phyloP scores from a whole-genome alignment of 345 rosid genomes.

The Alliaria petiolata region DNA sequence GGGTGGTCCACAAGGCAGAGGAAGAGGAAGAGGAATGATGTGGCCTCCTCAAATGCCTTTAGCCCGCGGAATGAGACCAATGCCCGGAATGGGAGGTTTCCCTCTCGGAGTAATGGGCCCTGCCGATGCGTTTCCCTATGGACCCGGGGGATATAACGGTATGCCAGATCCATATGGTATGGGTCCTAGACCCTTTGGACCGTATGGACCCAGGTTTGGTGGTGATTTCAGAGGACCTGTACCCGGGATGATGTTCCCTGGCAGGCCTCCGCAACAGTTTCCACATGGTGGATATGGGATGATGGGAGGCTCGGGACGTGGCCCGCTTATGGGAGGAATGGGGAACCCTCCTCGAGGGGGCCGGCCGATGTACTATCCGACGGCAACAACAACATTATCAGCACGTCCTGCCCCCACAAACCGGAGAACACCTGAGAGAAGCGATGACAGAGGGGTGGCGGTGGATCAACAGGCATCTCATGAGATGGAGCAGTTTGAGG shows the following conservation, averaged over 20 bases:
- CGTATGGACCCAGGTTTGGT: constrained; percentile 86
- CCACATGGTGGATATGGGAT: constrained; percentile 84
- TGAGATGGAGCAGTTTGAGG: constrained; percentile 52
- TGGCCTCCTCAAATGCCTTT: constrained; percentile 93
- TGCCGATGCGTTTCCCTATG: constrained; percentile 75
- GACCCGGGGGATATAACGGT: constrained; percentile 71
- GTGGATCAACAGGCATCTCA: constrained; percentile 35
- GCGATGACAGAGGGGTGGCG: constrained; percentile 41
- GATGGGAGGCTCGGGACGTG: constrained; percentile 92
- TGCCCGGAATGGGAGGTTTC: constrained; percentile 82
- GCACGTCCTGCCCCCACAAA: constrained; percentile 50
- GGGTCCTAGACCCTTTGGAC: constrained; percentile 79
- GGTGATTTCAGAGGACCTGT: constrained; percentile 81
- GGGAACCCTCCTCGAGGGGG: constrained; percentile 58
- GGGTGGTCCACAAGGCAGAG: constrained; percentile 67
- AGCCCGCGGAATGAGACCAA: constrained; percentile 76
- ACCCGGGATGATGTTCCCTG: constrained; percentile 92
- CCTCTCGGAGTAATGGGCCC: constrained; percentile 82
- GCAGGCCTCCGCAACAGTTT: constrained; percentile 91
- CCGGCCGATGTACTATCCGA: constrained; percentile 55
- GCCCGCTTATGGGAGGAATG: constrained; percentile 81
- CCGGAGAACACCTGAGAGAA: constrained; percentile 39
- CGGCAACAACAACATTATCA: constrained; percentile 37
- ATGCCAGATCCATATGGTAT: constrained; percentile 84
- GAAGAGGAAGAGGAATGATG: constrained; percentile 94